Percentiles rank a stretch among this genome's conserved stretches.
These are phyloP conservation scores for Heritiera fomes DNA, from an alignment of 345 rosid species.

Conservation along the genomic window DNA sequence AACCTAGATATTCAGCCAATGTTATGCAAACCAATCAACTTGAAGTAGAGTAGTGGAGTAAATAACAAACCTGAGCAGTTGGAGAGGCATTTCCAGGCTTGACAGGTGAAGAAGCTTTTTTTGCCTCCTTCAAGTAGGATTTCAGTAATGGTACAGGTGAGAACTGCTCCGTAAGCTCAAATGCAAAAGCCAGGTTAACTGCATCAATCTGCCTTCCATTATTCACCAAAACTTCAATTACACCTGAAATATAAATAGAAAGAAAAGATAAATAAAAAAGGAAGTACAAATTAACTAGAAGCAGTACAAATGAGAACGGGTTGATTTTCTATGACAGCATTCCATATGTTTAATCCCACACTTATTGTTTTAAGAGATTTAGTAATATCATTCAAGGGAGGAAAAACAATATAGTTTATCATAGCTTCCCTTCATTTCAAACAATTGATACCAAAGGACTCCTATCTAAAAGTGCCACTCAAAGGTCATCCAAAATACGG, in stretches of 20 bases:
- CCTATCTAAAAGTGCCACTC: neutral
- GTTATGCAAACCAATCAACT: neutral
- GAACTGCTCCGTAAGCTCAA: constrained; percentile 81
- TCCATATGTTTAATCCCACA: neutral
- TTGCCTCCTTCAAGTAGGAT: constrained; percentile 82
- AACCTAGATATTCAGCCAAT: neutral
- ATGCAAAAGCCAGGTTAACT: constrained; percentile 94
- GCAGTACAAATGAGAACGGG: neutral
- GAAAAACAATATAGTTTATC: neutral
- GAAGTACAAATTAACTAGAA: neutral
- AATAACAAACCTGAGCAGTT: constrained; percentile 56
- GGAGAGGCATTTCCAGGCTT: constrained; percentile 65
- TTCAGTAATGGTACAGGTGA: constrained; percentile 77
- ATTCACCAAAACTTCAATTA: constrained; percentile 71
- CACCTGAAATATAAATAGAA: constrained; percentile 50
- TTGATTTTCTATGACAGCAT: constrained; percentile 1
- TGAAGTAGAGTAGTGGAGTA: neutral
- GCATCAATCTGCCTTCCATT: constrained; percentile 98
- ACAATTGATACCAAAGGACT: neutral
- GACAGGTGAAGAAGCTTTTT: constrained; percentile 60
- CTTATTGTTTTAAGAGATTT: neutral
- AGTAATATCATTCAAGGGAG: neutral
- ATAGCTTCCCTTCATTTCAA: neutral
- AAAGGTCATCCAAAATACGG: neutral
- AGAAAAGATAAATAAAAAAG: neutral